Base-by-base conservation (phyloP, 768 basidiomycete species). In the Pulveroboletus sp. region DNA sequence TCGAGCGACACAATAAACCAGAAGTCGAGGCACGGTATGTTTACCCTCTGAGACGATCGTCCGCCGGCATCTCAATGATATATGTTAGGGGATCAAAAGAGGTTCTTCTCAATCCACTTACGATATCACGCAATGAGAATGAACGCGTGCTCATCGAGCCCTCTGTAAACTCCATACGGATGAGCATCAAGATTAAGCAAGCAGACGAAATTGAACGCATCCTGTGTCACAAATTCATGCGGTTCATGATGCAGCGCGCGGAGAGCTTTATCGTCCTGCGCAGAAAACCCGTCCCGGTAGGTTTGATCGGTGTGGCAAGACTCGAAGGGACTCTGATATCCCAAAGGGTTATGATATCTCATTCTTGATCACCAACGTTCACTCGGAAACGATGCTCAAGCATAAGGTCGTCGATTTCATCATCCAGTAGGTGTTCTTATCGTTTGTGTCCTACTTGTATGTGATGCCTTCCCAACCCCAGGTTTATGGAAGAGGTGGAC, bases 331-430 rank as follows among this genome's bases (percentile, higher is more conserved):
- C 11, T 27, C 51, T 61, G 35, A 56, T 37, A 6, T n/a, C 49
- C 36, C 24, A 41, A 37, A 99, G 93, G 96, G 96, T 49, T 98
- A 97, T 59, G 96, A 98, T 58, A 98, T 99, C 55, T 95, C 93
- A 3, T 98, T 99, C 77, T 76, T 98, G 54, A 94, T 99, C 66
- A 97, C 95, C 50, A 96, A 98, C 70, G 84, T 86, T 45, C 93
- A 99, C 68, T 80, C 93, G 30, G 95, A 98, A 69, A 94, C 91
- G 9, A 98, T 99, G 96, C 77, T 98, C 58, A 99, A 98, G 73
- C 96, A 99, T 72, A 98, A 98, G 75, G 88, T 99, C 46, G 96
- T 99, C 33, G 96, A 99, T 72, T 99, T 99, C 71, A 96, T 99
- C 73, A 96, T 98, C 58, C 93, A 98, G 91, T 95, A 55, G 42